Conservation (phyloP, 495 filamentous ascomycete genomes). For the Letharia lupina region DNA sequence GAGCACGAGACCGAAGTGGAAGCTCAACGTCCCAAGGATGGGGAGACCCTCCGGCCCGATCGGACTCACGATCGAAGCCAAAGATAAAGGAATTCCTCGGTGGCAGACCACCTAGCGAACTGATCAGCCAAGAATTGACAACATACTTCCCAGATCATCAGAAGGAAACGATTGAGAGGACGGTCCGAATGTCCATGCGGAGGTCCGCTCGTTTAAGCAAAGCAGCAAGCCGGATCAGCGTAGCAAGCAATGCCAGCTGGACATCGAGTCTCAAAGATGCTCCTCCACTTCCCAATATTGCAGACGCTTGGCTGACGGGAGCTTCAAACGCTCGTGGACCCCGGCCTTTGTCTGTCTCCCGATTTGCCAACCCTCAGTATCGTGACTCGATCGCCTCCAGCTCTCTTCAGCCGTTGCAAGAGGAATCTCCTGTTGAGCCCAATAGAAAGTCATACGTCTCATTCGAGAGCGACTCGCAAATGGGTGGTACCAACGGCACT, state of each 20-base stretch:
- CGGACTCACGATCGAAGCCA: conserved; percentile 39
- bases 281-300: conserved; percentile 92
- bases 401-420: conserved; percentile 79
- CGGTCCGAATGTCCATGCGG: conserved; percentile 81
- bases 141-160: conserved; percentile 97
- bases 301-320: conserved; percentile 77
- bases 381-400: conserved; percentile 82
- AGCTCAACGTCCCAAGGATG: conserved; percentile 34
- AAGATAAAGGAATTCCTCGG: conserved; percentile 76
- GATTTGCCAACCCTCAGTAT: conserved; percentile 55
- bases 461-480: conserved; percentile 75
- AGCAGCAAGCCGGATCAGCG: conserved; percentile 83
- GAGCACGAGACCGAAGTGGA: conserved; percentile 52
- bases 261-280: conserved; percentile 81
- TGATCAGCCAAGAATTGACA: conserved; percentile 91
- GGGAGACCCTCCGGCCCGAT: conserved; percentile 50
- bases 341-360: conserved; percentile 56
- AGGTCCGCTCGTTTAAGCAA: conserved; percentile 84
- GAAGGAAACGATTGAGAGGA: conserved; percentile 85
- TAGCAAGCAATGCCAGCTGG: conserved; percentile 87
- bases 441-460: conserved; percentile 96
- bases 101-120: conserved; percentile 83
- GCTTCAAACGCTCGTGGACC: conserved; percentile 34
- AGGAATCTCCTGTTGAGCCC: conserved; percentile 83
- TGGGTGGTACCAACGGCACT: conserved; percentile 45